phyloP scores from a whole-genome alignment of 371 early-diverging fungal species.

The Lichtheimia ramosa region DNA sequence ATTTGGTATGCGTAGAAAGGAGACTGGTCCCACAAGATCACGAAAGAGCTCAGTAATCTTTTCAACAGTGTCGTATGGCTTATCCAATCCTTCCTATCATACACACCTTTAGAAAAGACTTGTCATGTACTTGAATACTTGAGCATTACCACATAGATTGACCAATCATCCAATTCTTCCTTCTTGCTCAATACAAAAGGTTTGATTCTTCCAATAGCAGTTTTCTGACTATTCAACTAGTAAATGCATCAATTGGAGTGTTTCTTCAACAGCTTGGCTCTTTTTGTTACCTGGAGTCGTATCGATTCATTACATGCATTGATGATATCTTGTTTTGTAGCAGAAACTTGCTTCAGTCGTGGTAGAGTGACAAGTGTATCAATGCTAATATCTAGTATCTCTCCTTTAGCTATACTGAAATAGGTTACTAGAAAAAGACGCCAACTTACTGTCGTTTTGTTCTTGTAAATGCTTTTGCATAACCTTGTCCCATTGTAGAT shows the following conservation, averaged over 20 bases:
- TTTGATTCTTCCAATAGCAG: constrained; percentile 31
- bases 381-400: constrained; percentile 25
- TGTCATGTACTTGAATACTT: neutral
- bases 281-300: constrained; percentile 1
- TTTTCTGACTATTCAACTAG: constrained; percentile 8
- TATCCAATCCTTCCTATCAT: constrained; percentile 27
- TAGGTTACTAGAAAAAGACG: no score
- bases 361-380: constrained; percentile 14
- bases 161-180: constrained; percentile 36
- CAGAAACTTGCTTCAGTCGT: constrained; percentile 22
- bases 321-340: constrained; percentile 27
- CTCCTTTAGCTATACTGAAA: no score
- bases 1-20: constrained; percentile 33
- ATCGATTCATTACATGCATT: constrained; percentile 14
- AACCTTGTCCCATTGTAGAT: constrained; percentile 40
- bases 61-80: constrained; percentile 21
- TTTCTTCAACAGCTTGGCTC: neutral
- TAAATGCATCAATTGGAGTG: neutral
- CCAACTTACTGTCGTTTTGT: constrained; percentile 29
- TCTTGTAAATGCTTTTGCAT: constrained; percentile 24
- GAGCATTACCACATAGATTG: constrained; percentile 37
- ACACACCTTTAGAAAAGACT: neutral
- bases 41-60: constrained; percentile 26
- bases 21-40: constrained; percentile 29
- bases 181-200: constrained; percentile 29